Percentiles rank a stretch among this genome's conserved stretches.
Evolutionary conservation across 2,329 filamentous ascomycete genomes (phyloP).

Genomic region (Sporothrix sp.): DNA sequence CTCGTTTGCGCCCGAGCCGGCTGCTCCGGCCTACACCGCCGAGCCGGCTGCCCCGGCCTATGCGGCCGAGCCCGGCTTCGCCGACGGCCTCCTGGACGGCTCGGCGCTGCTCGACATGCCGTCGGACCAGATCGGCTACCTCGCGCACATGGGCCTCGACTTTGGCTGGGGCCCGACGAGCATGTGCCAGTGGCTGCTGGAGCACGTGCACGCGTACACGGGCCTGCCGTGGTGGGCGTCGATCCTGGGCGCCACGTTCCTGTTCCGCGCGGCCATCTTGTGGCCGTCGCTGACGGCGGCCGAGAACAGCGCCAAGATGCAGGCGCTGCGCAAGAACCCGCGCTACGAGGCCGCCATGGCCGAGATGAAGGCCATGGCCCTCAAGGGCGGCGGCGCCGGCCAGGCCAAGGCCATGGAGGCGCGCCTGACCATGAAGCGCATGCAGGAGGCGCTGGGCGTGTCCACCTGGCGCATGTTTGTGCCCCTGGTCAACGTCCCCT

Average conservation of each 20-base stretch:
- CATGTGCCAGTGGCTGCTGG: slow-evolving; percentile 63
- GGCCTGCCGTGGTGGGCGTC: slow-evolving; percentile 77
- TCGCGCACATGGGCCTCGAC: slow-evolving; percentile 74
- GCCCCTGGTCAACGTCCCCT: slow-evolving; percentile 50
- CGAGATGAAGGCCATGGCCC: slow-evolving; percentile 28
- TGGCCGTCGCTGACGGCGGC: slow-evolving; percentile 54
- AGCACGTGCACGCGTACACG: slow-evolving; percentile 68
- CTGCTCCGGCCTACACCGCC: not conserved
- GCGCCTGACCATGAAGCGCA: slow-evolving; percentile 34
- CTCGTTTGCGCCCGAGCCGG: not conserved
- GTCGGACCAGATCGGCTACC: slow-evolving; percentile 66
- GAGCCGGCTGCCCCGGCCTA: slow-evolving; percentile 15
- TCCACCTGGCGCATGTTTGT: slow-evolving; percentile 40
- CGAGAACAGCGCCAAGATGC: slow-evolving; percentile 53
- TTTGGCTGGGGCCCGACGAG: slow-evolving; percentile 75
- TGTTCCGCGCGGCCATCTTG: slow-evolving; percentile 56
- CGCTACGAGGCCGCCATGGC: slow-evolving; percentile 42
- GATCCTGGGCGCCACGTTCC: slow-evolving; percentile 54
- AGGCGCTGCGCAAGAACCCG: slow-evolving; percentile 31
- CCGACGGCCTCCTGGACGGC: slow-evolving; percentile 25
- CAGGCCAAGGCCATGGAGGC: slow-evolving; percentile 35
- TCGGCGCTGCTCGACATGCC: slow-evolving; percentile 49
- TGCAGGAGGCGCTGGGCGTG: slow-evolving; percentile 48
- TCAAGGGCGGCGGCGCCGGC: slow-evolving; percentile 32
- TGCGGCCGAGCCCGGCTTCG: slow-evolving; percentile 13